A percentile compares a stretch with the other conserved stretches of the same genome.
These are phyloP conservation scores for Anisodus acutangulus DNA, from an alignment of 257 asterid genomes.

Conservation along the genomic window DNA sequence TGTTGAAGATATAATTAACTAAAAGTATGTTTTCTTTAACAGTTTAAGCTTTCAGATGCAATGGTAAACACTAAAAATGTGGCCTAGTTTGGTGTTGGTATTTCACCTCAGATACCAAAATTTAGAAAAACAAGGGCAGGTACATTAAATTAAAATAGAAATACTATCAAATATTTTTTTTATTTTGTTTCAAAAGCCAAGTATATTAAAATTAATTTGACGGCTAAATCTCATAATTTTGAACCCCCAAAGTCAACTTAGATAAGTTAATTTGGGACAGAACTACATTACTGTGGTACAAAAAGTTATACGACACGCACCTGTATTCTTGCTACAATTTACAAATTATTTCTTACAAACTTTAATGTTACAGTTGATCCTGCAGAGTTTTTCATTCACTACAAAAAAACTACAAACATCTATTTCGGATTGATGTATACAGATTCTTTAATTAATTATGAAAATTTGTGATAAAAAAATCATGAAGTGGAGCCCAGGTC, in stretches of 20 bases:
- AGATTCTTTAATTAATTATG: not conserved
- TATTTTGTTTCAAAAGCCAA: not conserved
- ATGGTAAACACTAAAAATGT: not conserved
- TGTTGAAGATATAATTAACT: not conserved
- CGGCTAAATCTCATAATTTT: constrained; percentile 16
- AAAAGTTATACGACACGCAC: not conserved
- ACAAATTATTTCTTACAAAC: not conserved
- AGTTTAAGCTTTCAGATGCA: not conserved
- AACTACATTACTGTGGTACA: not conserved
- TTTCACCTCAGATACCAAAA: constrained; percentile 18
- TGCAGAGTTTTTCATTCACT: not conserved
- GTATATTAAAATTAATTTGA: not conserved
- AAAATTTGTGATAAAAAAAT: not conserved
- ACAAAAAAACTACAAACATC: not conserved
- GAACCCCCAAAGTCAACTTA: not conserved
- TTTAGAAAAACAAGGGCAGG: not conserved
- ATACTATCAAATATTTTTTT: constrained; percentile 15
- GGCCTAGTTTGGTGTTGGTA: constrained; percentile 19
- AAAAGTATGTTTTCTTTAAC: not conserved
- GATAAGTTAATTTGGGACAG: not conserved
- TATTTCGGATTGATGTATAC: not conserved
- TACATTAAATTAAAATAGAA: not conserved
- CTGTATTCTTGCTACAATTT: not conserved
- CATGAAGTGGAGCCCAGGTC: not conserved
- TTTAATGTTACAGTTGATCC: constrained; percentile 10